Percentiles rank a stretch among this genome's conserved stretches.
Conservation (phyloP, 768 basidiomycete species). For the Galerina marginata region DNA sequence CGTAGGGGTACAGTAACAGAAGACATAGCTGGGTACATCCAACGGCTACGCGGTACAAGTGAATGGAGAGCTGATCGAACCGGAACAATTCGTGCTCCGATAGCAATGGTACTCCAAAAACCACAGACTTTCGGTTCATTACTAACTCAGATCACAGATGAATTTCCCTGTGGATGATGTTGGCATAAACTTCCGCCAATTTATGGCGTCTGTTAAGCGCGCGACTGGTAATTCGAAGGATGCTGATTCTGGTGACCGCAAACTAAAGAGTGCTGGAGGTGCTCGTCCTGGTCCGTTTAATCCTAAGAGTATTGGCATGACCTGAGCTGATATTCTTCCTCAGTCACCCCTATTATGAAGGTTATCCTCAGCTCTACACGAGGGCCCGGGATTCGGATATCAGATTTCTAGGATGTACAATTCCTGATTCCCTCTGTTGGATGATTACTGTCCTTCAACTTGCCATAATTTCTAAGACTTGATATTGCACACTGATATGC, state of each 20-base stretch:
- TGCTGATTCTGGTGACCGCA: slow-evolving; percentile 46
- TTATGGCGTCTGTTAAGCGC: slow-evolving; percentile 74
- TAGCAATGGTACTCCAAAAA: slow-evolving; percentile 65
- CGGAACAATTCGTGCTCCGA: slow-evolving; percentile 83
- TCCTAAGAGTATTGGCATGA: slow-evolving; percentile 3
- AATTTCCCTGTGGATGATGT: slow-evolving; percentile 78
- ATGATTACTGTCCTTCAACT: no score
- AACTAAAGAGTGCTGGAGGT: slow-evolving; percentile 39
- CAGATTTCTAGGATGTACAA: slow-evolving; percentile 59
- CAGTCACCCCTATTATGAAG: slow-evolving; percentile 78
- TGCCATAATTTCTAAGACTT: no score
- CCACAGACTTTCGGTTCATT: background rate
- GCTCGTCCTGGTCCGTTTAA: slow-evolving; percentile 53
- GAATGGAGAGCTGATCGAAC: slow-evolving; percentile 94
- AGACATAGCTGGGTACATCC: slow-evolving; percentile 82
- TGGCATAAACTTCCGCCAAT: slow-evolving; percentile 77
- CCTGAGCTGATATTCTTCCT: slow-evolving; percentile 6
- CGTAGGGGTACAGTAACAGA: slow-evolving; percentile 94
- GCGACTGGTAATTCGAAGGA: slow-evolving; percentile 75
- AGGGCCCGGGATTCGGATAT: slow-evolving; percentile 89
- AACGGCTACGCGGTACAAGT: slow-evolving; percentile 76
- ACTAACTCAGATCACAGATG: slow-evolving; percentile 50
- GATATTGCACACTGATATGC: no score
- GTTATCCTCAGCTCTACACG: slow-evolving; percentile 85
- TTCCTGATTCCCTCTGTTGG: background rate